phyloP scores from a whole-genome alignment of 352 stramenopile species.

The Phytophthora quininea region DNA sequence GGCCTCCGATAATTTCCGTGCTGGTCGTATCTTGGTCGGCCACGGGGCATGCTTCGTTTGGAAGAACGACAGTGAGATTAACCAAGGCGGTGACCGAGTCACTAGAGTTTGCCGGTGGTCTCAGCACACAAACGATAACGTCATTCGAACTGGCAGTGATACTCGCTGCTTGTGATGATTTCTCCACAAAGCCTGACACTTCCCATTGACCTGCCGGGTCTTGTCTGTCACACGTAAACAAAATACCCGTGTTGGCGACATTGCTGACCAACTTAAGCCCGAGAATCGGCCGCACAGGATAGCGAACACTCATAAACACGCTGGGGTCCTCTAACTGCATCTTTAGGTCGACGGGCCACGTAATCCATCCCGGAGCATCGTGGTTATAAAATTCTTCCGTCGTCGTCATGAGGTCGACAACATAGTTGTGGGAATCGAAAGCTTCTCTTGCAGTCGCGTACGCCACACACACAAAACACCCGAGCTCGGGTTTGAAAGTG shows the following conservation, averaged over 20 bases:
- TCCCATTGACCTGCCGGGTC: constrained; percentile 26
- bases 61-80: constrained; percentile 27
- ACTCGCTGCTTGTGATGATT: constrained; percentile 17
- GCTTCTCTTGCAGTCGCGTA: constrained; percentile 22
- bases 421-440: constrained; percentile 39
- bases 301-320: constrained; percentile 43
- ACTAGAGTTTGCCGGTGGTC: constrained; percentile 19
- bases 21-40: neutral
- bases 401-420: constrained; percentile 53
- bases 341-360: constrained; percentile 36
- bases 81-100: constrained; percentile 24
- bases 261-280: constrained; percentile 39
- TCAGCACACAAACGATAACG: constrained; percentile 37
- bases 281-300: constrained; percentile 41
- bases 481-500: constrained; percentile 21
- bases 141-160: constrained; percentile 24
- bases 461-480: constrained; percentile 38
- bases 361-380: constrained; percentile 50
- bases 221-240: constrained; percentile 26
- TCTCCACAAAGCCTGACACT: constrained; percentile 27
- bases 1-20: constrained; percentile 29
- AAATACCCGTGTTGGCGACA: constrained; percentile 20
- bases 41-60: constrained; percentile 20
- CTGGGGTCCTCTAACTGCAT: constrained; percentile 20
- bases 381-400: constrained; percentile 54